Conservation (phyloP, 129 eudicot genomes). For the Apium graveolens region DNA sequence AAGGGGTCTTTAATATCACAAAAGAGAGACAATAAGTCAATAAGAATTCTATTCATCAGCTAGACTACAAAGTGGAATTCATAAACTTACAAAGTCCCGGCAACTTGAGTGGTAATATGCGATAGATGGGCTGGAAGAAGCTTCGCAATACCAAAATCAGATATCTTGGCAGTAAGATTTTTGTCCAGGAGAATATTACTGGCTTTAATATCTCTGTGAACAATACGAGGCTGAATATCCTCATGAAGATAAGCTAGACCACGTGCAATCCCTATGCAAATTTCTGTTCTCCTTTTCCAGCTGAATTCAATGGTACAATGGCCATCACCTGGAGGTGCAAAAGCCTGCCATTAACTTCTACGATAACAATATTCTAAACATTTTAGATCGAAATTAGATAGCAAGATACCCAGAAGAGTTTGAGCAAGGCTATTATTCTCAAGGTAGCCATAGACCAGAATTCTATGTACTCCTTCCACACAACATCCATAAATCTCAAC, state of each 20-base stretch:
- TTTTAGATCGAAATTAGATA: background rate
- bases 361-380: background rate
- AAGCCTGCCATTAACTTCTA: background rate
- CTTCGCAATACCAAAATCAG: conserved; percentile 95
- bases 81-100: conserved; percentile 77
- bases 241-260: conserved; percentile 89
- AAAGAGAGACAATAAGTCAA: background rate
- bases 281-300: conserved; percentile 55
- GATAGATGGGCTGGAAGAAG: conserved; percentile 67
- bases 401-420: conserved; percentile 59
- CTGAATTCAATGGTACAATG: conserved; percentile 35
- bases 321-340: conserved; percentile 32
- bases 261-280: conserved; percentile 67
- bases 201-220: conserved; percentile 89
- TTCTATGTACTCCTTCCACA: conserved; percentile 56
- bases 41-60: background rate
- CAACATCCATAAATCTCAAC: conserved; percentile 84
- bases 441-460: conserved; percentile 78
- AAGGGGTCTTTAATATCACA: background rate
- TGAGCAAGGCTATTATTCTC: conserved; percentile 82
- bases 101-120: conserved; percentile 84
- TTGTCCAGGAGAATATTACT: conserved; percentile 89
- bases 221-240: conserved; percentile 61
- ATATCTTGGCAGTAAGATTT: conserved; percentile 72
- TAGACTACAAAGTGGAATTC: conserved; percentile 3